Base-by-base conservation (phyloP, 305 asterid species). In the Galium porrigens region DNA sequence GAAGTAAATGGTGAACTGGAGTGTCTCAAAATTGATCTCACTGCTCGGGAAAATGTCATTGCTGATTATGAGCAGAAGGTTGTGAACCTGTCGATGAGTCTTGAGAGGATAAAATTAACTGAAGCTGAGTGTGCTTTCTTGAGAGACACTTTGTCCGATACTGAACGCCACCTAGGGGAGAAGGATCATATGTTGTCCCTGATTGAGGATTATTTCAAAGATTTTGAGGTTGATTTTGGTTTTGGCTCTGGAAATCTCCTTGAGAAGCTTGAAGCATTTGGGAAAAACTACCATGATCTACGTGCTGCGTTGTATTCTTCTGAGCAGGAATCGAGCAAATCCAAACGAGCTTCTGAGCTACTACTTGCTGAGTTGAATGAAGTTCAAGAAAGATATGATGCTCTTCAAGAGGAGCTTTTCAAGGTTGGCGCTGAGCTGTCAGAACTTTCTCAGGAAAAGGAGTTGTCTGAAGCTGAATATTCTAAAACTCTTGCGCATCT, bases 371-470 rank as follows among this genome's bases (percentile, higher is more conserved):
- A 94, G 83, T 73, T 94, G 71, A 90, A 94, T 78, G 99, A 94
- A 78, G 99, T 94, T 78, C 95, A 94, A 74, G 99, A 87, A 79
- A 87, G 99, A 79, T 87, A 86, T 60, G 97, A 94, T 66, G 70
- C 70, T 65, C 95, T 89, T 75, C 97, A 89, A 75, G 99, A 87
- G 73, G 99, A 94, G 75, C 81, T 94, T 67, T 80, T 77, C 48
- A 83, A 83, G 64, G 78, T 81, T 75, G 70, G 66, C 46, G 64
- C 70, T 67, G 84, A 85, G 72, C 83, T 86, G 64, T 83, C 86
- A 54, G 80, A 73, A 74, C 76, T 87, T 77, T 85, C 87, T 72
- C 79, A 77, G 81, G 89, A 81, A 78, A 88, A 68, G 76, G 88
- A 80, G 61, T 63, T 73, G 65, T 84, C 85, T 69, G 89, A 86